These are phyloP conservation scores for Borealophlyctis nickersoniae DNA, from an alignment of 192 early-diverging fungal genomes.

Conservation along the genomic window DNA sequence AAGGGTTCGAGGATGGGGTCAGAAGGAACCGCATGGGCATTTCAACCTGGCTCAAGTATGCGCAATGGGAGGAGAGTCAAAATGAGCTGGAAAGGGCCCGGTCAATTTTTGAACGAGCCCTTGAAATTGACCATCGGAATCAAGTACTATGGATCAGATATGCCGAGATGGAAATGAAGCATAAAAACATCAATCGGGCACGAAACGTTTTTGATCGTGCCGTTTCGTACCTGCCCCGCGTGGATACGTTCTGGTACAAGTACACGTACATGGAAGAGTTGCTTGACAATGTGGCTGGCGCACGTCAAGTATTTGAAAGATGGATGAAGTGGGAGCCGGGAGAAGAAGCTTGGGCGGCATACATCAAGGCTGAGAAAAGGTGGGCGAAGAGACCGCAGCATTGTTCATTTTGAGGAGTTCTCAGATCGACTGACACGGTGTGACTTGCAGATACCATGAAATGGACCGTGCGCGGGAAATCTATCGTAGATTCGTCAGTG, in stretches of 20 bases:
- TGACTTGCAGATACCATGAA: conserved; percentile 69
- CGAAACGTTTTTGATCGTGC: conserved; percentile 94
- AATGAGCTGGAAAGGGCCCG: conserved; percentile 67
- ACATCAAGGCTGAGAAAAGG: conserved; percentile 89
- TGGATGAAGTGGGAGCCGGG: conserved; percentile 99
- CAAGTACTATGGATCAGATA: conserved; percentile 88
- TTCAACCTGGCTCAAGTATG: conserved; percentile 93
- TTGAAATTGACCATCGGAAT: conserved; percentile 86
- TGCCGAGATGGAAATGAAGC: conserved; percentile 97
- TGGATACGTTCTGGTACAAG: conserved; percentile 76
- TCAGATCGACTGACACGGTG: not conserved
- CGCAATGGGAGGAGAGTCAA: conserved; percentile 92
- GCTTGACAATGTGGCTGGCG: conserved; percentile 83
- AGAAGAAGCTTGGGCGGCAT: conserved; percentile 90
- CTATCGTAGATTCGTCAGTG: conserved; percentile 80
- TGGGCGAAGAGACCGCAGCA: too few species aligned
- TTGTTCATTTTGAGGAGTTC: too few species aligned
- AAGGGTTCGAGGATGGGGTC: conserved; percentile 91
- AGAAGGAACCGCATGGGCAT: conserved; percentile 81
- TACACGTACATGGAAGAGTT: conserved; percentile 98
- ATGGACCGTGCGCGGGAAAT: conserved; percentile 74
- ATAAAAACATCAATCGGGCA: conserved; percentile 88
- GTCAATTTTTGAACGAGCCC: conserved; percentile 78
- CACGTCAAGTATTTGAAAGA: conserved; percentile 91
- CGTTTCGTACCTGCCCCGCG: conserved; percentile 76